phyloP scores from a whole-genome alignment of 2,329 filamentous ascomycete genomes.

The Corniculantispora saksenae region DNA sequence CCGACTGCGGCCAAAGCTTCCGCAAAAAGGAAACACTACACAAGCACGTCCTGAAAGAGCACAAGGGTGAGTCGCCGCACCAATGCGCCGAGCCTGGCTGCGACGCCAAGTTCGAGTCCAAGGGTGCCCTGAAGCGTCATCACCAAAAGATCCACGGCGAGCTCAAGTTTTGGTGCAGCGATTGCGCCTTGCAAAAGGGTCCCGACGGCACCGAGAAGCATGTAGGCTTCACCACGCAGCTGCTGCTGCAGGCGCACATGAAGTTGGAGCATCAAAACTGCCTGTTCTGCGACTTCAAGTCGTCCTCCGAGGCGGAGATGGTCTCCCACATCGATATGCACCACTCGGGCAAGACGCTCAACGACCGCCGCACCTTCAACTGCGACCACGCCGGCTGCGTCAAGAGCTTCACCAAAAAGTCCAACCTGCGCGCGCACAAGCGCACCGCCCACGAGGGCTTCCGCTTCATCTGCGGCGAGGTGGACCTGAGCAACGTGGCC shows the following conservation, averaged over 20 bases:
- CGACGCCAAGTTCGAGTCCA: constrained; percentile 69
- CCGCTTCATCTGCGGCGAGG: constrained; percentile 76
- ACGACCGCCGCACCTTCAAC: constrained; percentile 63
- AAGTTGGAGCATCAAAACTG: constrained; percentile 74
- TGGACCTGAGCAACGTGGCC: constrained; percentile 58
- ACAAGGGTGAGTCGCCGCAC: constrained; percentile 71
- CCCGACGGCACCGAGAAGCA: constrained; percentile 41
- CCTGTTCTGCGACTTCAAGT: constrained; percentile 70
- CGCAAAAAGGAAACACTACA: constrained; percentile 85
- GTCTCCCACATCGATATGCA: constrained; percentile 76
- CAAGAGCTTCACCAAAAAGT: constrained; percentile 77
- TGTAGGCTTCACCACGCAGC: constrained; percentile 70
- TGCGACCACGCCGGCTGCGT: constrained; percentile 71
- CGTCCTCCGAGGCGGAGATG: constrained; percentile 65
- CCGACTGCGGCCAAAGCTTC: constrained; percentile 75
- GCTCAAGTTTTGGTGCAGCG: constrained; percentile 72
- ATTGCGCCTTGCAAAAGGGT: constrained; percentile 57
- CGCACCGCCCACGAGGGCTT: constrained; percentile 74
- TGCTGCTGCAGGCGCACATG: constrained; percentile 72
- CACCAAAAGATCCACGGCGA: constrained; percentile 68
- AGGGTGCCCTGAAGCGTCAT: constrained; percentile 71
- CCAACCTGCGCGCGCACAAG: constrained; percentile 81
- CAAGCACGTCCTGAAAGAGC: constrained; percentile 76
- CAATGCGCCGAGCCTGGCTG: constrained; percentile 66
- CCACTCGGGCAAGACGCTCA: constrained; percentile 64